Percentiles rank a stretch among this genome's conserved stretches.
Conservation (phyloP, 345 rosid species). For the Rhizophora apiculata region DNA sequence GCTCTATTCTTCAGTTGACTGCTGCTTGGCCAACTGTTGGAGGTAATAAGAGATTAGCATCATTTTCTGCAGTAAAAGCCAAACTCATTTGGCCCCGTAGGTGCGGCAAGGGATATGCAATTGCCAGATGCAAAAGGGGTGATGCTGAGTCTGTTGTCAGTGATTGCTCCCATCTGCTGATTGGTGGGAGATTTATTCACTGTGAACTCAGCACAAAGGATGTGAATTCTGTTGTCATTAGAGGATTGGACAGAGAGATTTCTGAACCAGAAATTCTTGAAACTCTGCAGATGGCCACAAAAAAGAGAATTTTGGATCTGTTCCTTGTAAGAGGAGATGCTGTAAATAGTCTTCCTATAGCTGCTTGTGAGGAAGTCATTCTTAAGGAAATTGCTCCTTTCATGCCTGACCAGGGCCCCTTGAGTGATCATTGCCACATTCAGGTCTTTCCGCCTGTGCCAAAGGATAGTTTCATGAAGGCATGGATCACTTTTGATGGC, state of each 20-base stretch:
- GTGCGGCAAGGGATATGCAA: constrained; percentile 54
- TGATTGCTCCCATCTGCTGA: constrained; percentile 41
- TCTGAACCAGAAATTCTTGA: constrained; percentile 61
- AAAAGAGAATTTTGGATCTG: constrained; percentile 47
- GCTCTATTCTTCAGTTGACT: constrained; percentile 33
- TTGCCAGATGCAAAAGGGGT: constrained; percentile 42
- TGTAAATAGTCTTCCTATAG: constrained; percentile 42
- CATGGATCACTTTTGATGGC: constrained; percentile 69
- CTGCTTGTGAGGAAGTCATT: constrained; percentile 53
- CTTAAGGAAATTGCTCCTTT: constrained; percentile 25
- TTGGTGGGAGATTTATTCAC: constrained; percentile 42
- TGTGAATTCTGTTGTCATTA: constrained; percentile 38
- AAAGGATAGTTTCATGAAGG: constrained; percentile 40
- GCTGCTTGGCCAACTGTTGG: constrained; percentile 23
- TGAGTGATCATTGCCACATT: constrained; percentile 46
- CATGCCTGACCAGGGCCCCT: constrained; percentile 51
- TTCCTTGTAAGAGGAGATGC: constrained; percentile 52
- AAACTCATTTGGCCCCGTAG: constrained; percentile 71
- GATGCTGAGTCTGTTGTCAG: constrained; percentile 42
- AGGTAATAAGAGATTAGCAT: constrained; percentile 42
- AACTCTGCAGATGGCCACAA: constrained; percentile 43
- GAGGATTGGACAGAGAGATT: constrained; percentile 57
- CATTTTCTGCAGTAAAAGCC: constrained; percentile 70
- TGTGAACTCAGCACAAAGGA: constrained; percentile 36
- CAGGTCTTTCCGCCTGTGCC: constrained; percentile 58